Percentiles rank a stretch among this genome's conserved stretches.
Evolutionary conservation across 192 early-diverging fungal species (phyloP).

Genomic region (Backusella sp.): DNA sequence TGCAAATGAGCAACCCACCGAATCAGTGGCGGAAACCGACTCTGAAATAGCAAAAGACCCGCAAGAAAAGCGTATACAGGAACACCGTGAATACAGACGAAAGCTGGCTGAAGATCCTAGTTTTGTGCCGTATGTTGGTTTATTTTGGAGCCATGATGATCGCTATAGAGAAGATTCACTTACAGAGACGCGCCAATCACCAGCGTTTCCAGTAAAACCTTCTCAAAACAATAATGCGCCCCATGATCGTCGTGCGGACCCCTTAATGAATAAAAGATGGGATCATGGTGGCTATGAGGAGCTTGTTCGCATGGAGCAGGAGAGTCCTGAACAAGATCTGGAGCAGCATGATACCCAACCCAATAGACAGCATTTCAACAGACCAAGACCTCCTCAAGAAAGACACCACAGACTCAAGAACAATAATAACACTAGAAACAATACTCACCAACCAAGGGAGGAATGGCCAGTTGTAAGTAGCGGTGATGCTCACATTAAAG

Average conservation of each 20-base stretch:
- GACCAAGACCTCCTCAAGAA: neutral
- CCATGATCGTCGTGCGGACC: slow-evolving; percentile 10
- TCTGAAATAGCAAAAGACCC: neutral
- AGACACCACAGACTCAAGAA: neutral
- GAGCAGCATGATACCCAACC: neutral
- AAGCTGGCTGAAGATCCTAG: slow-evolving; percentile 56
- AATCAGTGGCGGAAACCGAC: neutral
- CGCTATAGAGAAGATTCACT: slow-evolving; percentile 51
- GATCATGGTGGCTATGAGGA: slow-evolving; percentile 54
- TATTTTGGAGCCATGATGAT: slow-evolving; percentile 61
- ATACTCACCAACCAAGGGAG: neutral
- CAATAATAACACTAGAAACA: neutral
- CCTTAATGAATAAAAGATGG: slow-evolving; percentile 31
- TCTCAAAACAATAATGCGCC: slow-evolving; percentile 9
- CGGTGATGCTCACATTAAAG: neutral
- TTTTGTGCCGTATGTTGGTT: slow-evolving; percentile 55
- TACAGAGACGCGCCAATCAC: slow-evolving; percentile 29
- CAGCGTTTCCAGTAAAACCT: neutral
- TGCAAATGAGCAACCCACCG: neutral
- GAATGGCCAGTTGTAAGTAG: neutral
- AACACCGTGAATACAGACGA: slow-evolving; percentile 51
- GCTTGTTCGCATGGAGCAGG: slow-evolving; percentile 46
- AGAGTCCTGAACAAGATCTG: neutral
- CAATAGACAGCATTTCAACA: neutral
- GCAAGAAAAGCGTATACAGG: slow-evolving; percentile 30